Evolutionary conservation across 2,329 filamentous ascomycete species (phyloP), one percentile per base, ranked within the genome.

Genomic region (Botrytis sinoallii): DNA sequence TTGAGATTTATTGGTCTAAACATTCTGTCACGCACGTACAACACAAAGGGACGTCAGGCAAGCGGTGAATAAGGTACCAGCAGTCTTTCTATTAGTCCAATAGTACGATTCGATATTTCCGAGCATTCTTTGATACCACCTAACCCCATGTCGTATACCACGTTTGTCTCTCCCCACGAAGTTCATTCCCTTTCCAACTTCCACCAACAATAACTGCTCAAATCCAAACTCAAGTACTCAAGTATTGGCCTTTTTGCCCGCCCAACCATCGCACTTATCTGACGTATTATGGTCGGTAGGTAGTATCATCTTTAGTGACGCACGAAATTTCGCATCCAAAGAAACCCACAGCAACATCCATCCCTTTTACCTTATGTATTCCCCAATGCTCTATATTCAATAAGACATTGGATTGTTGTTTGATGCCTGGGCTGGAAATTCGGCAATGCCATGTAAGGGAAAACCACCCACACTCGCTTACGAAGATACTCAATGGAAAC

Each of bases 1-100:
- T 64, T 70, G 55, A 57, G n/a, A 44, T 73, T 73, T 73, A 73
- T 73, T 73, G 72, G 72, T 71, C 72, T 73, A 73, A 73, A 57
- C 67, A 70, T 73, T 73, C 59, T 48, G 61, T 74, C 68, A 72
- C 68, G 72, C 72, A 74, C 67, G 71, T 73, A 73, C 71, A 73
- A 73, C 72, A 73, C 72, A 73, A 69, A 63, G 72, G 40, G 60
- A 63, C 25, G n/a, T 63, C 48, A 70, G 59, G 44, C 71, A 59
- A 59, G 48, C 65, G 66, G 71, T 52, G 55, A 70, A 70, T 59
- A 38, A 44, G 64, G 63, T 63, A 16, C 65, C 63, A 42, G 55
- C 55, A 69, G 64, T 65, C 63, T 61, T 61, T 52, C 71, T 44
- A 69, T 73, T 68, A 73, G 71, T 63, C 66, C 71, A 70, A 70